Evolutionary conservation across 495 filamentous ascomycete species (phyloP).

Genomic region (Friedmanniomyces simplex): DNA sequence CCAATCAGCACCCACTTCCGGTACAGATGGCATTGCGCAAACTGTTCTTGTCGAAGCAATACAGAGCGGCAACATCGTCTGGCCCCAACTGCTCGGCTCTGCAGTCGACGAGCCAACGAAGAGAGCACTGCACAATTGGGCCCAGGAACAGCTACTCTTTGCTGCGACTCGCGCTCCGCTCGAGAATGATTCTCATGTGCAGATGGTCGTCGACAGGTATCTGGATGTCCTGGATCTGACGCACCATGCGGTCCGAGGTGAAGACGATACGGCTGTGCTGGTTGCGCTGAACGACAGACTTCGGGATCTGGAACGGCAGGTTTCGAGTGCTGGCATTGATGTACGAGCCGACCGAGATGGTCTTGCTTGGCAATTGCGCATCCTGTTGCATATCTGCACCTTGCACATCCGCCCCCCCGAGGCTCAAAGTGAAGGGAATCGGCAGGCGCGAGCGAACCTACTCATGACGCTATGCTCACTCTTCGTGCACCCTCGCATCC

Average conservation of each 20-base stretch:
- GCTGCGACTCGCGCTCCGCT: not conserved
- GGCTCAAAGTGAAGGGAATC: not conserved
- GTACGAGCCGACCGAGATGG: not conserved
- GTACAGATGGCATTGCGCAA: not conserved
- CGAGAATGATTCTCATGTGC: not conserved
- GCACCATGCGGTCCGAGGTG: not conserved
- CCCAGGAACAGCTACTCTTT: conserved; percentile 3
- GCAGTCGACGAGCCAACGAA: conserved; percentile 2
- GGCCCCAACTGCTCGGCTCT: conserved; percentile 15
- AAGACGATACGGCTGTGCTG: conserved; percentile 2
- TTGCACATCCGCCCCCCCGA: conserved; percentile 1
- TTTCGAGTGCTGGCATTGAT: not conserved
- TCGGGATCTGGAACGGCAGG: not conserved
- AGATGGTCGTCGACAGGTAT: not conserved
- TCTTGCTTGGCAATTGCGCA: not conserved
- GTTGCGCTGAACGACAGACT: conserved; percentile 3
- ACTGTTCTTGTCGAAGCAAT: conserved; percentile 10
- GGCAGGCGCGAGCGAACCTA: conserved; percentile 25
- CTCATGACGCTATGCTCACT: conserved; percentile 7
- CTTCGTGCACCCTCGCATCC: conserved; percentile 6
- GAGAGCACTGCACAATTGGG: conserved; percentile 9
- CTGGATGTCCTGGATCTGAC: conserved; percentile 8
- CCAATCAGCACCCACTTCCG: not conserved
- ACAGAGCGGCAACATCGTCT: conserved; percentile 6
- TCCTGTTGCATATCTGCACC: conserved; percentile 8